Evolutionary conservation across 2,329 filamentous ascomycete genomes (phyloP).

Genomic region (Ceratocystis variospora): DNA sequence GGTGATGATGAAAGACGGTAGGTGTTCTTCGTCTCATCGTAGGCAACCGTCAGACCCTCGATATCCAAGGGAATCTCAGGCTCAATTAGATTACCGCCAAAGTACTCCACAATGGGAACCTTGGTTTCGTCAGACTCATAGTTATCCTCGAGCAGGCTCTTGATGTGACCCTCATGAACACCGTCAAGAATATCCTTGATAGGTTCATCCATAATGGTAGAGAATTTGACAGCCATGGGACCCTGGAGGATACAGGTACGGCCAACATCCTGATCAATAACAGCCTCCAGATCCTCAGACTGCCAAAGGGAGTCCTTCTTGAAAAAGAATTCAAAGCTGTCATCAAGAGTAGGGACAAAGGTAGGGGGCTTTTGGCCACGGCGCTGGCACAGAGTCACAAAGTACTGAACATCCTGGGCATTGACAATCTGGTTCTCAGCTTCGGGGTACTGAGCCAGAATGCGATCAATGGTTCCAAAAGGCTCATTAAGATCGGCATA

Average conservation of each 20-base stretch:
- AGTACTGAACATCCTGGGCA: constrained; percentile 95
- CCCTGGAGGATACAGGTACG: constrained; percentile 94
- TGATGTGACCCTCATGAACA: constrained; percentile 79
- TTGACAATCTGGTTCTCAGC: constrained; percentile 87
- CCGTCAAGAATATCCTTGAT: constrained; percentile 88
- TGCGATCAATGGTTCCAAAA: constrained; percentile 60
- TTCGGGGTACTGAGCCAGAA: constrained; percentile 73
- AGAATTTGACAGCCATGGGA: constrained; percentile 82
- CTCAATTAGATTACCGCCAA: constrained; percentile 74
- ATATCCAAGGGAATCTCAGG: constrained; percentile 59
- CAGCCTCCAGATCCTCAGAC: constrained; percentile 90
- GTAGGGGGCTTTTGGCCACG: constrained; percentile 91
- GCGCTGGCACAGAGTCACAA: constrained; percentile 81
- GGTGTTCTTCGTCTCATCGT: constrained; percentile 63
- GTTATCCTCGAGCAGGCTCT: constrained; percentile 61
- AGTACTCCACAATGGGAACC: constrained; percentile 85
- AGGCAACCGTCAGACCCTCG: constrained; percentile 72
- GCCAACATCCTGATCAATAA: constrained; percentile 90
- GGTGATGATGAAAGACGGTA: constrained; percentile 71
- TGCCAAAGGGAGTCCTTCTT: constrained; percentile 99
- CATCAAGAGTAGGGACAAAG: constrained; percentile 88
- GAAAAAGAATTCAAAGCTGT: constrained; percentile 98
- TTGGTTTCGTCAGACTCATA: constrained; percentile 60
- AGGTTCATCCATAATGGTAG: constrained; percentile 78
- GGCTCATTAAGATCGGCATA: constrained; percentile 79